These are phyloP conservation scores for Trichosporon coremiiforme DNA, from an alignment of 1,284 basidiomycete genomes.

Conservation along the genomic window DNA sequence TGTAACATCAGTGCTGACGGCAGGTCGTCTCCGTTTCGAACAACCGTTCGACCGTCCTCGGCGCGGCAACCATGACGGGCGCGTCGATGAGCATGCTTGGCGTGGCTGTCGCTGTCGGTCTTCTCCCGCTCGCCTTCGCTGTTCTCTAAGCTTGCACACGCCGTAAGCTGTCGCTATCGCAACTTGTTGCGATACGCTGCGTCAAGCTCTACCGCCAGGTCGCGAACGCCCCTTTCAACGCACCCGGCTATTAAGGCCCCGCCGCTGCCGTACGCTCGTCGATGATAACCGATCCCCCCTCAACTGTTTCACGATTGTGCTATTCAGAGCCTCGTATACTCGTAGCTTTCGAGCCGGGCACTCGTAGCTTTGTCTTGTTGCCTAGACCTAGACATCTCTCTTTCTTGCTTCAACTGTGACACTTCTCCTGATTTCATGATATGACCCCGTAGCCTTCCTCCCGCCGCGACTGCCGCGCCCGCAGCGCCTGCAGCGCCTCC, in stretches of 20 bases:
- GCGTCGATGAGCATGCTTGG: constrained; percentile 12
- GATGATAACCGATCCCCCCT: constrained; percentile 6
- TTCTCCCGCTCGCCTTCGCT: constrained; percentile 5
- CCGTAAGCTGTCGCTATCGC: too few species aligned
- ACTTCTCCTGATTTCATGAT: not conserved
- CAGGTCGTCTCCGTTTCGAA: constrained; percentile 22
- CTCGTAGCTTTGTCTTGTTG: not conserved
- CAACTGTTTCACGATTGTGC: not conserved
- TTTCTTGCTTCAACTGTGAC: not conserved
- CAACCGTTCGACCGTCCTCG: constrained; percentile 27
- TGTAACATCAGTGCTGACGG: not conserved
- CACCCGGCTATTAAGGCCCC: not conserved
- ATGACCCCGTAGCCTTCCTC: not conserved
- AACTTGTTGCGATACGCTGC: too few species aligned
- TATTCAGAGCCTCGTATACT: not conserved
- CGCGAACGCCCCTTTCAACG: not conserved
- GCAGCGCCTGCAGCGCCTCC: not conserved
- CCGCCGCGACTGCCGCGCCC: not conserved
- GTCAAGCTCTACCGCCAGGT: not conserved
- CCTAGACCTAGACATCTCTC: not conserved
- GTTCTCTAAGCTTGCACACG: not conserved
- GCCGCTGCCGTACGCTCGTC: not conserved
- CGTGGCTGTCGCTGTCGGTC: constrained; percentile 3
- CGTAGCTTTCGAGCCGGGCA: not conserved
- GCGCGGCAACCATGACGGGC: not conserved